Evolutionary conservation across 805 yeast genomes (phyloP).

Genomic region (Kuraishia cidri): DNA sequence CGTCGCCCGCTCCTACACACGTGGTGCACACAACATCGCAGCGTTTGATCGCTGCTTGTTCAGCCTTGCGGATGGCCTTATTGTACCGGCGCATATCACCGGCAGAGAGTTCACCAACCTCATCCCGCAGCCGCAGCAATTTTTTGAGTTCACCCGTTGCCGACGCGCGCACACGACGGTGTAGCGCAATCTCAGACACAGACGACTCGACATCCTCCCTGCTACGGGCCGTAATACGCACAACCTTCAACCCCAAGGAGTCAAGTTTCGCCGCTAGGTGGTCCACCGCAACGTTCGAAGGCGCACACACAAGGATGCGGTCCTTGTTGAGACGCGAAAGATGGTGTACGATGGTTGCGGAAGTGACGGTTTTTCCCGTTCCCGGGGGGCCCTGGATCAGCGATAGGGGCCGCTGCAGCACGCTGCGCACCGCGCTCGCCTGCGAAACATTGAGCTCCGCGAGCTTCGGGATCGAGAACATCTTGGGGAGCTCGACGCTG

Average conservation of each 20-base stretch:
- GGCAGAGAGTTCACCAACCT: constrained; percentile 58
- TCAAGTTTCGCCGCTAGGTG: constrained; percentile 73
- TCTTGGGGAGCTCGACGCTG: constrained; percentile 51
- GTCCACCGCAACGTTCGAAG: constrained; percentile 92
- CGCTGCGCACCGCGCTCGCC: constrained; percentile 63
- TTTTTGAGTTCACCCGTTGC: constrained; percentile 53
- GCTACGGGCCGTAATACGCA: constrained; percentile 66
- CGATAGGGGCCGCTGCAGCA: constrained; percentile 62
- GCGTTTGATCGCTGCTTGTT: constrained; percentile 34
- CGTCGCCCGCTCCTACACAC: constrained; percentile 88
- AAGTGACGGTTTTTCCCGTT: constrained; percentile 92
- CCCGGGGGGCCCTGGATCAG: constrained; percentile 96
- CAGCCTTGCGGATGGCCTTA: constrained; percentile 34
- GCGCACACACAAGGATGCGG: constrained; percentile 82
- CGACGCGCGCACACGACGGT: constrained; percentile 33
- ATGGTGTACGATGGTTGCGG: constrained; percentile 81
- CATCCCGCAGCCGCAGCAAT: constrained; percentile 47
- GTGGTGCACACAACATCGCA: constrained; percentile 86
- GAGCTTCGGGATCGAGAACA: constrained; percentile 56
- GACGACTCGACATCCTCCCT: constrained; percentile 75
- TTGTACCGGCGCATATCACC: constrained; percentile 39
- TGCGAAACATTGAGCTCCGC: constrained; percentile 73
- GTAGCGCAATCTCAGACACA: constrained; percentile 49
- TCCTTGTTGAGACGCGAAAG: constrained; percentile 51
- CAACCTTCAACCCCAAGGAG: constrained; percentile 66